These are phyloP conservation scores for Backusella circina DNA, from an alignment of 192 early-diverging fungal species.

Conservation along the genomic window DNA sequence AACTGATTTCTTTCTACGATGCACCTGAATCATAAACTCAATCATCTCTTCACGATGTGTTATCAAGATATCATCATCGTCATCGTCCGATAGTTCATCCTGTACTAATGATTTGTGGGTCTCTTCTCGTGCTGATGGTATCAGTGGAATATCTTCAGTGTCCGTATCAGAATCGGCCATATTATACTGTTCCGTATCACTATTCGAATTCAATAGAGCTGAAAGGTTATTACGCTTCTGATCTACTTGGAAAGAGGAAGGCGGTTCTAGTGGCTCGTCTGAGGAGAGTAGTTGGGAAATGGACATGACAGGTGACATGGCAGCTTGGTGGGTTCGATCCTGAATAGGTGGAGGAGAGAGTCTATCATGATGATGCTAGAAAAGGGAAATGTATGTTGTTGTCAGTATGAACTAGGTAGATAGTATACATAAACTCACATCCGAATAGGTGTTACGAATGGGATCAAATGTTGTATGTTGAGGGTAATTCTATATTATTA, in stretches of 20 bases:
- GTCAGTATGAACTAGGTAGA: not conserved
- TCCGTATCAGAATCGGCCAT: constrained; percentile 27
- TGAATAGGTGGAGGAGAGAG: not conserved
- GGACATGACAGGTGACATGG: constrained; percentile 15
- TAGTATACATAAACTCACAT: not conserved
- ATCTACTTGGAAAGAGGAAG: not conserved
- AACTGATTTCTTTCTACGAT: constrained; percentile 28
- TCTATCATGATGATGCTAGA: not conserved
- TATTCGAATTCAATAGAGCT: constrained; percentile 19
- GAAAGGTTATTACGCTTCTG: constrained; percentile 10
- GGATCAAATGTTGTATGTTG: not conserved
- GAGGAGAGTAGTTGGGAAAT: constrained; percentile 7
- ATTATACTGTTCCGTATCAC: not conserved
- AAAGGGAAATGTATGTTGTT: not conserved
- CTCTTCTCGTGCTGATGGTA: not conserved
- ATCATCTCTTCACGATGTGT: constrained; percentile 28
- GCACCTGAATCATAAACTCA: constrained; percentile 40
- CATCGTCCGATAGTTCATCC: constrained; percentile 5
- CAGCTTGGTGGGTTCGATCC: not conserved
- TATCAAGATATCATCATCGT: constrained; percentile 18
- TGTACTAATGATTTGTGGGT: not conserved
- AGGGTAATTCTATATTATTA: not conserved
- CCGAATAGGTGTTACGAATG: not conserved
- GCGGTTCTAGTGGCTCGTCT: not conserved
- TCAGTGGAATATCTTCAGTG: constrained; percentile 18